Evolutionary conservation across 768 basidiomycete species (phyloP).

Genomic region (Suillus lakei): DNA sequence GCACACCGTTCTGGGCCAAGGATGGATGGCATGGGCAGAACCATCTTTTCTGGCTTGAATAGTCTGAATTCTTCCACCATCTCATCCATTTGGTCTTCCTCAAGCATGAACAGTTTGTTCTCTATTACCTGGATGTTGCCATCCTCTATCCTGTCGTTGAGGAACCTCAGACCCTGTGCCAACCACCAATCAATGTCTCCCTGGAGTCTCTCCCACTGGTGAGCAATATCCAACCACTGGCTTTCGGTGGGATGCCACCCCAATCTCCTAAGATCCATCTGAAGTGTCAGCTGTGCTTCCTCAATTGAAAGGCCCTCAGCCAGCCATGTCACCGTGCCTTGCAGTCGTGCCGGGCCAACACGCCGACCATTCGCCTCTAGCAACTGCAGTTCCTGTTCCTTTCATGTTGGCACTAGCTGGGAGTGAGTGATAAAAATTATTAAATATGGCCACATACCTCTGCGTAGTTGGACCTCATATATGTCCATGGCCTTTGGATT

Average conservation of each 20-base stretch:
- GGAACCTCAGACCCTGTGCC: too few species aligned
- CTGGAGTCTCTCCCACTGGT: background rate
- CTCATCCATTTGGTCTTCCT: background rate
- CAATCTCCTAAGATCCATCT: background rate
- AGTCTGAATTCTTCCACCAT: background rate
- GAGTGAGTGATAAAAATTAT: background rate
- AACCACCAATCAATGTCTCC: background rate
- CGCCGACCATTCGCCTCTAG: background rate
- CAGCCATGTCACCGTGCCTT: background rate
- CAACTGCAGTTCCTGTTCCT: background rate
- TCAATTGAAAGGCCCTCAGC: background rate
- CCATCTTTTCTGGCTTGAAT: background rate
- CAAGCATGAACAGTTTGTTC: background rate
- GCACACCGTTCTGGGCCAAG: background rate
- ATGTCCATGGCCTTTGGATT: background rate
- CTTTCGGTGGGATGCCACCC: background rate
- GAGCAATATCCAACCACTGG: background rate
- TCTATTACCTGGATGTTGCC: background rate
- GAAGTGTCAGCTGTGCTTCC: background rate
- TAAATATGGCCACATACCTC: background rate
- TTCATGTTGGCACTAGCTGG: background rate
- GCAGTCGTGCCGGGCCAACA: background rate
- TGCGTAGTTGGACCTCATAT: background rate
- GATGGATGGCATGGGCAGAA: background rate
- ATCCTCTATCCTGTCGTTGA: background rate